Evolutionary conservation across 2,329 filamentous ascomycete species (phyloP).

Genomic region (Sporothrix curviconia): DNA sequence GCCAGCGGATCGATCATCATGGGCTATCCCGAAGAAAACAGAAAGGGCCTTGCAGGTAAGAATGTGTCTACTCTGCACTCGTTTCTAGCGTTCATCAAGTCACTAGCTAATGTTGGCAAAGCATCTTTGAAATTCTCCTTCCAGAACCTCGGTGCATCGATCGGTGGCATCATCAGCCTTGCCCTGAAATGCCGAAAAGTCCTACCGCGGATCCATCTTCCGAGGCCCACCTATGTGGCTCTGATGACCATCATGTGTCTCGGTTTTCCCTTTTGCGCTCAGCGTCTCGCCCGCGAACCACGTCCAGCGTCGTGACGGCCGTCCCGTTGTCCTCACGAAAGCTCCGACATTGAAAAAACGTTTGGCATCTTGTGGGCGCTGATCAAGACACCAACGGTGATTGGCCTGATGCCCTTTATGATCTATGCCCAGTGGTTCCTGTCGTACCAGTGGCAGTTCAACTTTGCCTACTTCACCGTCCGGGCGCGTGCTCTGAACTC

Average conservation of each 20-base stretch:
- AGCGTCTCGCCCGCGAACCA: conserved; percentile 8
- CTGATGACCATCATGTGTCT: conserved; percentile 20
- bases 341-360: conserved; percentile 2
- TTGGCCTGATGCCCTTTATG: conserved; percentile 16
- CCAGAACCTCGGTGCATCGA: conserved; percentile 11
- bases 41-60: conserved; percentile 16
- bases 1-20: conserved; percentile 17
- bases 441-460: conserved; percentile 21
- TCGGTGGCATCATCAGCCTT: conserved; percentile 18
- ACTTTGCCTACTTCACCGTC: conserved; percentile 20
- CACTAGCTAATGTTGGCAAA: background rate
- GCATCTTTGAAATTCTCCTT: conserved; percentile 12
- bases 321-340: conserved; percentile 11
- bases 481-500: conserved; percentile 16
- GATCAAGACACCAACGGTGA: conserved; percentile 3
- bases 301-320: conserved; percentile 18
- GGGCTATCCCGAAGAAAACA: conserved; percentile 17
- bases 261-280: conserved; percentile 16
- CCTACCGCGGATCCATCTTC: conserved; percentile 15
- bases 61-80: no score
- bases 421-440: conserved; percentile 16
- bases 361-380: conserved; percentile 10
- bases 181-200: conserved; percentile 14
- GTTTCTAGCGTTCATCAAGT: no score
- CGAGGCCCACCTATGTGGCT: conserved; percentile 16